phyloP scores from a whole-genome alignment of 192 early-diverging fungal genomes.

The Allomyces macrogynus region DNA sequence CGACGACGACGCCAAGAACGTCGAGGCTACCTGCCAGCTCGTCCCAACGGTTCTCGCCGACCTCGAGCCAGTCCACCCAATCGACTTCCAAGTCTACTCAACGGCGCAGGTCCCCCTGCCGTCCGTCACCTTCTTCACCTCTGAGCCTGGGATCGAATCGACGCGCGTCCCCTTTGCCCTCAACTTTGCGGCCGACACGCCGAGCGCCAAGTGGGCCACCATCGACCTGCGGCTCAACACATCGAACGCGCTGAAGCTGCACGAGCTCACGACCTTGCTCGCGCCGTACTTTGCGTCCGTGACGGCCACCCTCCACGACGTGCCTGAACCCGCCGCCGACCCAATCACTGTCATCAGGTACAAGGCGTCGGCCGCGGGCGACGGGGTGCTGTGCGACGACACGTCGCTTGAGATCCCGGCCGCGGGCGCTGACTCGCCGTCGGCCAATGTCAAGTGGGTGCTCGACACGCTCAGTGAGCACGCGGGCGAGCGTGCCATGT shows the following conservation, averaged over 20 bases:
- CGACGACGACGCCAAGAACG: not conserved
- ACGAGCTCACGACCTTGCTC: not conserved
- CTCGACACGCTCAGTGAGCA: not conserved
- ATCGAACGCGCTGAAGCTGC: not conserved
- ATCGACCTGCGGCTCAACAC: not conserved
- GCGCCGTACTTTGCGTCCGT: not conserved
- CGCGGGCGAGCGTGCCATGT: not conserved
- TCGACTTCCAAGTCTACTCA: too few species aligned
- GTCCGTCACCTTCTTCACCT: too few species aligned
- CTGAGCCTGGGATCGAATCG: too few species aligned
- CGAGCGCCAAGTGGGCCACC: too few species aligned
- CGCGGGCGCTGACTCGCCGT: not conserved
- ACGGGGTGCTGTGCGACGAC: not conserved
- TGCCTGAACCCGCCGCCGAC: not conserved
- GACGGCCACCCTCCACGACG: not conserved
- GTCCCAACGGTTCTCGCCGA: not conserved
- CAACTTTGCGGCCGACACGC: too few species aligned
- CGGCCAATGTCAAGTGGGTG: not conserved
- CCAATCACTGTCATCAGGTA: not conserved
- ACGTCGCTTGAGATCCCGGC: not conserved
- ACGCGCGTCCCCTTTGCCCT: too few species aligned
- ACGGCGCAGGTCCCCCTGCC: too few species aligned
- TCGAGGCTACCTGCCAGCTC: not conserved
- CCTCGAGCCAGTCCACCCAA: too few species aligned
- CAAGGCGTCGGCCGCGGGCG: not conserved